phyloP scores from a whole-genome alignment of 2,329 filamentous ascomycete genomes.

The Blastomyces gilchristii region DNA sequence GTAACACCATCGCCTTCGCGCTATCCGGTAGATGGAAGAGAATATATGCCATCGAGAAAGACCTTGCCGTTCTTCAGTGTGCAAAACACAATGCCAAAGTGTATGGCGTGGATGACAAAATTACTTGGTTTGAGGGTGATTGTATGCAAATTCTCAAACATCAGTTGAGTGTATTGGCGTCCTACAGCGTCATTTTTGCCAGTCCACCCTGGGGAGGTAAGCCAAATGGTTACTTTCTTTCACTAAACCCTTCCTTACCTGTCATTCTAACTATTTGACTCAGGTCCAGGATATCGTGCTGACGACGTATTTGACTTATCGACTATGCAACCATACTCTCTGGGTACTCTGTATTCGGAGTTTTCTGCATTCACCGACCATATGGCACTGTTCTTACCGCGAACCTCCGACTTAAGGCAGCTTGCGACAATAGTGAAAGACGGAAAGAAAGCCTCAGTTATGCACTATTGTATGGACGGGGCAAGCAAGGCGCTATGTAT shows the following conservation, averaged over 20 bases:
- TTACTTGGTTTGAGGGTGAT: conserved; percentile 80
- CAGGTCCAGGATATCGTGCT: conserved; percentile 53
- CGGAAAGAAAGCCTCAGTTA: conserved; percentile 55
- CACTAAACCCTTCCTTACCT: neutral
- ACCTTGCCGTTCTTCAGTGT: conserved; percentile 69
- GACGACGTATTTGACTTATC: conserved; percentile 69
- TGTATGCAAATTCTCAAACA: conserved; percentile 62
- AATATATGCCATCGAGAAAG: conserved; percentile 81
- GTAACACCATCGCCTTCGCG: conserved; percentile 92
- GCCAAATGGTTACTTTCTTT: conserved; percentile 14
- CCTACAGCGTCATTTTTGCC: conserved; percentile 54
- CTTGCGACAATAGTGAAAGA: conserved; percentile 48
- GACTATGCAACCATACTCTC: conserved; percentile 79
- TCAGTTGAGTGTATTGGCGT: conserved; percentile 39
- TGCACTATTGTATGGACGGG: conserved; percentile 86
- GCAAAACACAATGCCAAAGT: conserved; percentile 84
- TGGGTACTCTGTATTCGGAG: conserved; percentile 51
- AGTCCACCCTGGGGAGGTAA: conserved; percentile 66
- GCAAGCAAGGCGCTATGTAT: conserved; percentile 67
- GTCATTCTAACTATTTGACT: conserved; percentile 7
- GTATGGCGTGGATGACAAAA: conserved; percentile 66
- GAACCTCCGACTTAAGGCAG: conserved; percentile 73
- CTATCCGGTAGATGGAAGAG: conserved; percentile 66
- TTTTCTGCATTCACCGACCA: conserved; percentile 46
- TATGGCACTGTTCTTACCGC: conserved; percentile 69